Base-by-base conservation (phyloP, 2,329 filamentous ascomycete genomes). In the Aspergillus proliferans region DNA sequence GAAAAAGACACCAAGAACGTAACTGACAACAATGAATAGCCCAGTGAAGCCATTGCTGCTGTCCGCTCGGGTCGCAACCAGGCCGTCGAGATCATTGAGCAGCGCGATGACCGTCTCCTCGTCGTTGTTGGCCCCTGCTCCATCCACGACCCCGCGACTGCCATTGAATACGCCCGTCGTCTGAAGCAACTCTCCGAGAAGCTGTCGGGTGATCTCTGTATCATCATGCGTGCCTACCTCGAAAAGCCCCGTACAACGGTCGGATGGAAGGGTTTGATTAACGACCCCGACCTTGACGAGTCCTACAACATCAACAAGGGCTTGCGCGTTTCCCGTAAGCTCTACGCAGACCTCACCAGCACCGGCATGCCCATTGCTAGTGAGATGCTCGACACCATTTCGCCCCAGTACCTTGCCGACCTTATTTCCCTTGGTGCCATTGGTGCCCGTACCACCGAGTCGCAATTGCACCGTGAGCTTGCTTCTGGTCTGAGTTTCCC, bases 261-360 rank as follows among this genome's bases (percentile, higher is more conserved):
- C 45, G 93, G 93, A 67, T 98, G 93, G 93, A 98, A 98, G 76
- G 93, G 93, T 46, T 79, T 98, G 70, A 96, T 98, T 80, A 98
- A 98, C 74, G 93, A 98, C 71, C 93, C 93, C 2, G 91, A 97
- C 64, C 95, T 98, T 69, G 89, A 98, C 71, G 86, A 93, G 70
- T 93, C 86, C 66, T 98, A 87, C 85, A 83, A 95, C 76, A 98
- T 98, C 78, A 98, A 98, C 83, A 97, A 97, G 80, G 93, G 93
- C 47, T 81, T 98, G 49, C 84, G 89, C 26, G 84, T 95, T 49
- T 92, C 88, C n/a, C 82, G 93, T 61, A 86, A 95, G 75, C 80
- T 98, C 66, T 98, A 96, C 76, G 83, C 86, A 61, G 91, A 97
- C 66, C 78, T 98, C 53, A 98, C 92, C 33, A 78, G 78, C 53